Conservation (phyloP, 495 filamentous ascomycete species). For the Filosporella fistucella region DNA sequence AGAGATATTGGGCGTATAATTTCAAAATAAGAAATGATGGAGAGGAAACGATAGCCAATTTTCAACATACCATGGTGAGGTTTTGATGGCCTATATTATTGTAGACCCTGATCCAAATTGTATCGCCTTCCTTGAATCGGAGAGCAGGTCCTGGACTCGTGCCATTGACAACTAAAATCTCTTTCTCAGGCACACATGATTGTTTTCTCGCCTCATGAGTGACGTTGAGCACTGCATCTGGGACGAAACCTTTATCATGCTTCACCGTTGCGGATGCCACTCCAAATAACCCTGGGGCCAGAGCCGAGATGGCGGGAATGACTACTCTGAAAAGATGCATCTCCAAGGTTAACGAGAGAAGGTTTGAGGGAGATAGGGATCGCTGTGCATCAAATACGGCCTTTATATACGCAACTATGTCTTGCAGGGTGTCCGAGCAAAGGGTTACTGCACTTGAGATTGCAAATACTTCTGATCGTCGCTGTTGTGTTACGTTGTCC, state of each 20-base stretch:
- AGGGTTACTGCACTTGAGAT: no score
- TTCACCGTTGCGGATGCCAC: neutral
- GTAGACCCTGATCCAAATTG: conserved; percentile 54
- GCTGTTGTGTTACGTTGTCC: no score
- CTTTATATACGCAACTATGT: no score
- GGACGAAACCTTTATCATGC: conserved; percentile 40
- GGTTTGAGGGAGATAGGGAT: no score
- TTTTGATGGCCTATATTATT: conserved; percentile 51
- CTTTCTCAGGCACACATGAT: conserved; percentile 36
- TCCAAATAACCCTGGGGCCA: neutral
- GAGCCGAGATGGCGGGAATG: neutral
- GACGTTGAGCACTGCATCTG: conserved; percentile 45
- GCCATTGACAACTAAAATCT: conserved; percentile 47
- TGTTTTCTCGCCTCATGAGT: conserved; percentile 32
- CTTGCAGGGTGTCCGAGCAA: no score
- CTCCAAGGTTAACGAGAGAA: no score
- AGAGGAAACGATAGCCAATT: neutral
- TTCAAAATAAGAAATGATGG: no score
- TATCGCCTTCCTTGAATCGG: conserved; percentile 39
- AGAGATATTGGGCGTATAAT: no score
- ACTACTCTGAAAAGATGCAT: no score
- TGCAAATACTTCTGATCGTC: no score
- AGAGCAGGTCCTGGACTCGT: conserved; percentile 47
- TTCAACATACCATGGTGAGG: conserved; percentile 42
- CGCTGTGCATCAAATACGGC: no score